Evolutionary conservation across 2,329 filamentous ascomycete genomes (phyloP), one percentile per base, ranked within the genome.

Genomic region (Microsporum ferrugineum): DNA sequence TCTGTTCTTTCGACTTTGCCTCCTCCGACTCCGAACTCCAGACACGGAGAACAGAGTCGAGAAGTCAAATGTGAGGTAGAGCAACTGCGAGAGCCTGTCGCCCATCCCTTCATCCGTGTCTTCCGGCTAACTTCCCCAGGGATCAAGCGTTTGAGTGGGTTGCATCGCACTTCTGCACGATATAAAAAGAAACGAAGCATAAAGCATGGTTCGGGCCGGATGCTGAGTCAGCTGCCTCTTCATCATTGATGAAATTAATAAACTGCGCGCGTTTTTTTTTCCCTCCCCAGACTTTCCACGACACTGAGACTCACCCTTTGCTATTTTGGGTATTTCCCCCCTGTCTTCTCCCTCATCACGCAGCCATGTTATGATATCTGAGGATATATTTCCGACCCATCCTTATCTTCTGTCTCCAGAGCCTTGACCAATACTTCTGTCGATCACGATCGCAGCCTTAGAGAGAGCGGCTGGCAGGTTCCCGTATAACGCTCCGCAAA

Each of bases 201-300:
- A 61, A 2, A 59, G 47, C 8, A 66, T 69, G 67, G 66, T 68
- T 43, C 69, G 67, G 10, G 10, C 49, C 49, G 29, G 49, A 27
- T 29, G 49, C 49, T 53, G 49, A 53, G 49, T 53, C 49, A 53
- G 49, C 49, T 33, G 14, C 10, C 49, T 2, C 31, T 34, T 33
- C 27, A 31, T 47, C 43, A 27, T 47, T 29, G 17, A 23, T 10
- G 5, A 17, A 47, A 29, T 53, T 53, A 53, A 53, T 43, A 12
- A 53, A 53, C 17, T 53, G 27, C 49, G 27, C 27, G 49, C 49
- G 49, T 31, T 34, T 33, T 10, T 33, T 10, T n/a, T 43, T 43
- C 39, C 14, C 49, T 43, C 39, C 14, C 49, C 23, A 47, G 23
- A 23, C n/a, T 17, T 5, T 6, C 43, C 12, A 27, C 49, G 14